A percentile compares a stretch with the other conserved stretches of the same genome.
Conservation (phyloP, 208 protist genomes). For the Borovskyia barvae region DNA sequence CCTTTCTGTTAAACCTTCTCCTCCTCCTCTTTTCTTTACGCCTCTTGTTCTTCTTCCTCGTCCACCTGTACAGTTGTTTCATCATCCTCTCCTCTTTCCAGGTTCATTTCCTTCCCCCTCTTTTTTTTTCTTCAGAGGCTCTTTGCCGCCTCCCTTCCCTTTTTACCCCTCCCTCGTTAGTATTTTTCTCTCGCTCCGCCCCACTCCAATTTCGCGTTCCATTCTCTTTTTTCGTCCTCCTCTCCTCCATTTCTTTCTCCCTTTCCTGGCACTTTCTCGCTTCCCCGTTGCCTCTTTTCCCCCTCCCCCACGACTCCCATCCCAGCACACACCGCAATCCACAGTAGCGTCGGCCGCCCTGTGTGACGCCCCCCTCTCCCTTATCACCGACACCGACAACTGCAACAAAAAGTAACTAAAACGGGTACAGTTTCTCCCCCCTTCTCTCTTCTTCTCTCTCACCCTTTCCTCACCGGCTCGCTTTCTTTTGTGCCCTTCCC, state of each 20-base stretch:
- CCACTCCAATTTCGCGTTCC: neutral
- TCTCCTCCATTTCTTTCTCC: slow-evolving; percentile 2
- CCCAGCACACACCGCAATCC: too few relatives aligned
- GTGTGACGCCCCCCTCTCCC: too few relatives aligned
- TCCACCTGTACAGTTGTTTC: neutral
- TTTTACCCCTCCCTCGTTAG: neutral
- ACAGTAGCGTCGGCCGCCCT: too few relatives aligned
- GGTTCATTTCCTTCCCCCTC: too few relatives aligned
- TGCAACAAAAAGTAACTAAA: neutral
- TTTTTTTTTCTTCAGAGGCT: neutral
- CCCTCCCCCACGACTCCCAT: too few relatives aligned
- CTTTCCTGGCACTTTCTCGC: neutral
- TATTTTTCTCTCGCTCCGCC: neutral
- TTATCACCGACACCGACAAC: neutral
- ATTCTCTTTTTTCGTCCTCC: neutral
- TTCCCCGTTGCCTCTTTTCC: slow-evolving; percentile 1
- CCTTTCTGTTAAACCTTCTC: neutral
- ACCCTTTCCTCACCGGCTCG: neutral
- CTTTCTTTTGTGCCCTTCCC: slow-evolving; percentile 8
- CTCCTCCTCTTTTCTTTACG: neutral
- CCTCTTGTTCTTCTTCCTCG: neutral
- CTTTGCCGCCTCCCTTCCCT: slow-evolving; percentile 4
- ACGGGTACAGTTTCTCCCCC: neutral
- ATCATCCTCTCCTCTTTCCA: neutral
- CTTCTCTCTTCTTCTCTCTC: slow-evolving; percentile 6